A percentile compares a stretch with the other conserved stretches of the same genome.
These are phyloP conservation scores for Dujonia santamariae DNA, from an alignment of 1,139 yeast species.

Conservation along the genomic window DNA sequence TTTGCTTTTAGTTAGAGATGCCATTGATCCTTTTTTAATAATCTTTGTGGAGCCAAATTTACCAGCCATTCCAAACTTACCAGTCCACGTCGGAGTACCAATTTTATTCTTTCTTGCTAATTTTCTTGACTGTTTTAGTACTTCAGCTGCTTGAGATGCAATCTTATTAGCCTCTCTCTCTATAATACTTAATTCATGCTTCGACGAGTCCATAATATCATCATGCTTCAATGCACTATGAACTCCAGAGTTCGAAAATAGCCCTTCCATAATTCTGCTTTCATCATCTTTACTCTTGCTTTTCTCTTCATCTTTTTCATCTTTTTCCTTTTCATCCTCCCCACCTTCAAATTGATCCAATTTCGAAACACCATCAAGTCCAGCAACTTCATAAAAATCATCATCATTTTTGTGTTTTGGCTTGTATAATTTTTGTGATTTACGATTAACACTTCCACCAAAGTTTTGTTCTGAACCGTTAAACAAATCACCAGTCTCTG, in stretches of 20 bases:
- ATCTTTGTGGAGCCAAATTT: constrained; percentile 25
- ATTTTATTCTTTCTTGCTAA: constrained; percentile 60
- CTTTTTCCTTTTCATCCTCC: constrained; percentile 26
- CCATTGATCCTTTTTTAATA: constrained; percentile 11
- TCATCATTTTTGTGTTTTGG: constrained; percentile 43
- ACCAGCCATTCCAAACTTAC: constrained; percentile 85
- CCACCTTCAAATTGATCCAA: constrained; percentile 49
- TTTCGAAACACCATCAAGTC: constrained; percentile 52
- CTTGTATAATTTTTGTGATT: constrained; percentile 19
- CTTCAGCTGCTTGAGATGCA: constrained; percentile 76
- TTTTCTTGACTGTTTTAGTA: constrained; percentile 65
- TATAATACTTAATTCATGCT: constrained; percentile 49
- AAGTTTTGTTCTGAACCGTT: constrained; percentile 46
- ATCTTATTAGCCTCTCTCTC: constrained; percentile 75
- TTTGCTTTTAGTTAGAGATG: no score
- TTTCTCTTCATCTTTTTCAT: constrained; percentile 17
- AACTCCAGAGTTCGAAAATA: constrained; percentile 71
- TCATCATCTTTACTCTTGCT: constrained; percentile 37
- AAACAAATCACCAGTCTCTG: constrained; percentile 65
- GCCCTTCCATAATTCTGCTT: constrained; percentile 65
- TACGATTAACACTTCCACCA: constrained; percentile 26
- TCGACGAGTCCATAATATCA: constrained; percentile 58
- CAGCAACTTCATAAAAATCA: constrained; percentile 53
- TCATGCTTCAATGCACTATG: constrained; percentile 81
- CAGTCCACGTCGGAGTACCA: constrained; percentile 97